These are phyloP conservation scores for Mycena leptocephala DNA, from an alignment of 768 basidiomycete genomes.

Conservation along the genomic window DNA sequence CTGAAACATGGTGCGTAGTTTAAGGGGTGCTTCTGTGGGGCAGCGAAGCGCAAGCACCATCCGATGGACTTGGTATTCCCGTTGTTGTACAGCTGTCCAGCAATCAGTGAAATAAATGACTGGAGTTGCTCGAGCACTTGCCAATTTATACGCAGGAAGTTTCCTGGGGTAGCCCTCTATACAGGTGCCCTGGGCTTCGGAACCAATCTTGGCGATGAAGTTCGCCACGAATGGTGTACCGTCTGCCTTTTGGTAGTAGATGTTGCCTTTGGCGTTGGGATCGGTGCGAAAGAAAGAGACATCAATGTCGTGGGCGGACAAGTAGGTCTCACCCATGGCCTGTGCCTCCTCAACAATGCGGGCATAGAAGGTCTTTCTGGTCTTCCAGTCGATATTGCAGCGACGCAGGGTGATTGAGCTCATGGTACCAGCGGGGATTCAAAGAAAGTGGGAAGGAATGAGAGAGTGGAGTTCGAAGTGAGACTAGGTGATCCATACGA, in stretches of 20 bases:
- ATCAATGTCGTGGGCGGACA: not conserved
- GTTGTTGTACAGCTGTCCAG: too few species aligned
- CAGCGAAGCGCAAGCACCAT: too few species aligned
- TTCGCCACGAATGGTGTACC: not conserved
- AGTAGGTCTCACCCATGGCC: not conserved
- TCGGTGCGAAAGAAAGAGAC: not conserved
- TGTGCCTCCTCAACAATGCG: not conserved
- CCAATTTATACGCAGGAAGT: not conserved
- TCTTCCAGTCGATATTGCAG: not conserved
- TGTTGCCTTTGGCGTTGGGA: not conserved
- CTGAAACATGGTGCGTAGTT: not conserved
- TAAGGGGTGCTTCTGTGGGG: too few species aligned
- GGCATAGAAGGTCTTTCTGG: not conserved
- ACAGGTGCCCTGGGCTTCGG: conserved; percentile 8
- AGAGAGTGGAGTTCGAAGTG: not conserved
- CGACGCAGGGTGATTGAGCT: not conserved
- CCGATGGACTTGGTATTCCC: too few species aligned
- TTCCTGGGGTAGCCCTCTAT: conserved; percentile 5
- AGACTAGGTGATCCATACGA: too few species aligned
- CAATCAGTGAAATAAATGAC: too few species aligned
- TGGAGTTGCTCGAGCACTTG: not conserved
- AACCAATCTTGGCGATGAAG: conserved; percentile 19
- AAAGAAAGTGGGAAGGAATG: not conserved
- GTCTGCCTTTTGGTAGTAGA: not conserved
- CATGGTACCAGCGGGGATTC: not conserved